Percentiles rank a stretch among this genome's conserved stretches.
phyloP scores from a whole-genome alignment of 345 rosid genomes.

The Citrus mangshanensis region DNA sequence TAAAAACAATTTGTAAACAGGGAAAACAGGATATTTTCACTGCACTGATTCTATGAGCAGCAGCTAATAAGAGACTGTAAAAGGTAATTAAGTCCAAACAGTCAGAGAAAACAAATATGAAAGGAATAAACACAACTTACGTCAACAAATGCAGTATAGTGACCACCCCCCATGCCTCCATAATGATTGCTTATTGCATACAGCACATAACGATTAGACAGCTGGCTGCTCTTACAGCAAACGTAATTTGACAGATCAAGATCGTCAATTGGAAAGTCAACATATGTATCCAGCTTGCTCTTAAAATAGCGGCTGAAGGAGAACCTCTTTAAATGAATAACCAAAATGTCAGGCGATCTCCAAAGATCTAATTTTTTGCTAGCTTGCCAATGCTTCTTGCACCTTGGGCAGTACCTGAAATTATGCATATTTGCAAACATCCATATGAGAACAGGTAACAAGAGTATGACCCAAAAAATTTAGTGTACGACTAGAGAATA shows the following conservation, averaged over 20 bases:
- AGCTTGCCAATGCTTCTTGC: conserved; percentile 64
- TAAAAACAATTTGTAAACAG: not conserved
- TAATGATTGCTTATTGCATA: conserved; percentile 65
- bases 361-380: conserved; percentile 71
- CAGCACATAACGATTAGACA: conserved; percentile 36
- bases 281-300: conserved; percentile 66
- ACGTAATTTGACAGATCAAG: conserved; percentile 58
- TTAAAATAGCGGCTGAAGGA: conserved; percentile 51
- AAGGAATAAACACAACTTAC: conserved; percentile 36
- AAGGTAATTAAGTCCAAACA: not conserved
- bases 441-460: not conserved
- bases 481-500: not conserved
- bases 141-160: conserved; percentile 63
- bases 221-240: conserved; percentile 30
- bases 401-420: conserved; percentile 62
- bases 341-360: conserved; percentile 67
- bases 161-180: conserved; percentile 78
- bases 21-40: not conserved
- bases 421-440: conserved; percentile 7
- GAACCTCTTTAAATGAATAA: conserved; percentile 70
- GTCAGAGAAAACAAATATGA: not conserved
- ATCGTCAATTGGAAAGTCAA: conserved; percentile 60
- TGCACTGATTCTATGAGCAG: not conserved
- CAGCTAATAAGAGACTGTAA: not conserved
- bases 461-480: not conserved